Conservation (phyloP, 169 alveolate species). For the Plasmodium chabaudi region DNA sequence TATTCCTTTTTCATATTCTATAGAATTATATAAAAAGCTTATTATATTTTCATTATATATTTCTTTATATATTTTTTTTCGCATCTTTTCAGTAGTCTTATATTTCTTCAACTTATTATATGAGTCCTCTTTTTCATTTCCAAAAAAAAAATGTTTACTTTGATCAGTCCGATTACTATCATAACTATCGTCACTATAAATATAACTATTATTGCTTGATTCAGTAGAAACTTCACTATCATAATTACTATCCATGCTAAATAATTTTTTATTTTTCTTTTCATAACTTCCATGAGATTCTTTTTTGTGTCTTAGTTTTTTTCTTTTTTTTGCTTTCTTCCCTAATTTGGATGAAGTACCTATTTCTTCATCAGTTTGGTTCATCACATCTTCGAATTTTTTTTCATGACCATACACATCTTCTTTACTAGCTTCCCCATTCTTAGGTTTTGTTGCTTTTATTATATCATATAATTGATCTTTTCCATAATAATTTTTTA, state of each 20-base stretch:
- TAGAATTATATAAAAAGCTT: slow-evolving; percentile 8
- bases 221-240: neutral
- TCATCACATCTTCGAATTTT: neutral
- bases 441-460: neutral
- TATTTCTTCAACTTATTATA: neutral
- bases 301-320: neutral
- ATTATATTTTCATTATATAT: neutral
- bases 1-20: slow-evolving; percentile 21
- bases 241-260: neutral
- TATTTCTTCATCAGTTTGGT: neutral
- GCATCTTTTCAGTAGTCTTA: neutral
- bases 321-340: neutral
- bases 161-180: neutral
- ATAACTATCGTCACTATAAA: neutral
- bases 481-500: slow-evolving; percentile 27
- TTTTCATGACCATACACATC: neutral
- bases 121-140: neutral
- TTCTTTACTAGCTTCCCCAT: neutral
- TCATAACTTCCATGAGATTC: neutral
- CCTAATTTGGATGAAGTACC: neutral
- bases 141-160: neutral
- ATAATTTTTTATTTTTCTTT: neutral
- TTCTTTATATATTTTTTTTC: neutral
- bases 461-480: slow-evolving; percentile 20
- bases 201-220: neutral